Evolutionary conservation across 1,139 yeast genomes (phyloP).

Genomic region (Protomyces inouyei): DNA sequence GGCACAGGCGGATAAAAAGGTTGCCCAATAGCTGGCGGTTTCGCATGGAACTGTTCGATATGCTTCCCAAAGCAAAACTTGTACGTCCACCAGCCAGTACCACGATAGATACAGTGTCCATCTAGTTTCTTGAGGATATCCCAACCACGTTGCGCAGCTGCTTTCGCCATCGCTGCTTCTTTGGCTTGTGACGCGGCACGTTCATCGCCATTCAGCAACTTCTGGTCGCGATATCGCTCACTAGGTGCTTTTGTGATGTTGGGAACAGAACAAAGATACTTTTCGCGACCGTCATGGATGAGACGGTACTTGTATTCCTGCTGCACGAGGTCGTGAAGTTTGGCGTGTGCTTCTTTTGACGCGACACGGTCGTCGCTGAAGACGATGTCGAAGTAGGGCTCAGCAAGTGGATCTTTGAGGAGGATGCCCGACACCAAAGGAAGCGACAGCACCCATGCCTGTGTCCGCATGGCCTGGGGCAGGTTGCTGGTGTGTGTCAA

Average conservation of each 20-base stretch:
- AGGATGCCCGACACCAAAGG: not conserved
- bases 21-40: slow-evolving; percentile 33
- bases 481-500: not conserved
- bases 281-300: slow-evolving; percentile 1
- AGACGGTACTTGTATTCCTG: not conserved
- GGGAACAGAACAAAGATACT: slow-evolving; percentile 16
- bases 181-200: not conserved
- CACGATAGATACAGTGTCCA: slow-evolving; percentile 19
- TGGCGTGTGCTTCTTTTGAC: not conserved
- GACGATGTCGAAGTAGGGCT: slow-evolving; percentile 7
- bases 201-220: not conserved
- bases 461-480: not conserved
- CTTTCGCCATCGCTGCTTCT: not conserved
- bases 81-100: slow-evolving; percentile 60
- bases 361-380: not conserved
- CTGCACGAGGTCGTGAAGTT: not conserved
- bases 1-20: slow-evolving; percentile 32
- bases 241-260: not conserved
- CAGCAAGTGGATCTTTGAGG: slow-evolving; percentile 6
- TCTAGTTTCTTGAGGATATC: slow-evolving; percentile 1
- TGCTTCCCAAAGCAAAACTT: slow-evolving; percentile 54
- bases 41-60: slow-evolving; percentile 53
- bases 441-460: not conserved
- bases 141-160: slow-evolving; percentile 1
- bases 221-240: not conserved